Percentiles rank a stretch among this genome's conserved stretches.
phyloP scores from a whole-genome alignment of 352 stramenopile genomes.

The Phytophthora sp. region DNA sequence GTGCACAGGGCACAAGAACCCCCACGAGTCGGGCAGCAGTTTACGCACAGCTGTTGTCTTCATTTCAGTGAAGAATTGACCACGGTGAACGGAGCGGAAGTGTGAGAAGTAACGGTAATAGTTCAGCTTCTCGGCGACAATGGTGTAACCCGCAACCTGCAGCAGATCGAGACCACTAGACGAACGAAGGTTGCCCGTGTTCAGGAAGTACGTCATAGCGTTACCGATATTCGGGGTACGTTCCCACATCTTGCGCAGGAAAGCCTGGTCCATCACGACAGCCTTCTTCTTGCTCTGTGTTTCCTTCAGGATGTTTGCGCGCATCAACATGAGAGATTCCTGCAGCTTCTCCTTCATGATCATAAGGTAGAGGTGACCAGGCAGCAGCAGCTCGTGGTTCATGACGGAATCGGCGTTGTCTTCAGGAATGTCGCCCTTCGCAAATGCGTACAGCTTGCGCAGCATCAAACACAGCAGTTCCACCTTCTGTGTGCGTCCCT shows the following conservation, averaged over 20 bases:
- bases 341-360: conserved; percentile 99
- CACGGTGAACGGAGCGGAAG: conserved; percentile 98
- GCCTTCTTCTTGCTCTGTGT: conserved; percentile 55
- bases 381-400: conserved; percentile 97
- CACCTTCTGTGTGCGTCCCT: conserved; percentile 90
- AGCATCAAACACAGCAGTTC: conserved; percentile 96
- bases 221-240: conserved; percentile 90
- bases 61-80: conserved; percentile 99
- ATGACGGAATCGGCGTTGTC: conserved; percentile 99
- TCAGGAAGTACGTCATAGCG: conserved; percentile 99
- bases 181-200: conserved; percentile 98
- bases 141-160: conserved; percentile 97
- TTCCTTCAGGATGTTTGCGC: conserved; percentile 85
- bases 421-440: conserved; percentile 92
- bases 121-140: conserved; percentile 99
- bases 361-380: conserved; percentile 95
- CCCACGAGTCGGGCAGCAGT: conserved; percentile 98
- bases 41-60: conserved; percentile 99
- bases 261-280: conserved; percentile 84
- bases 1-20: conserved; percentile 99
- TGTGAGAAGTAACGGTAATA: conserved; percentile 99
- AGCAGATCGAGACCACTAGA: conserved; percentile 98
- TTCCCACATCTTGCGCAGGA: conserved; percentile 95
- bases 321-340: conserved; percentile 87
- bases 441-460: conserved; percentile 98